phyloP scores from a whole-genome alignment of 1,139 yeast genomes.

The Blastobotrys illinoisensis region DNA sequence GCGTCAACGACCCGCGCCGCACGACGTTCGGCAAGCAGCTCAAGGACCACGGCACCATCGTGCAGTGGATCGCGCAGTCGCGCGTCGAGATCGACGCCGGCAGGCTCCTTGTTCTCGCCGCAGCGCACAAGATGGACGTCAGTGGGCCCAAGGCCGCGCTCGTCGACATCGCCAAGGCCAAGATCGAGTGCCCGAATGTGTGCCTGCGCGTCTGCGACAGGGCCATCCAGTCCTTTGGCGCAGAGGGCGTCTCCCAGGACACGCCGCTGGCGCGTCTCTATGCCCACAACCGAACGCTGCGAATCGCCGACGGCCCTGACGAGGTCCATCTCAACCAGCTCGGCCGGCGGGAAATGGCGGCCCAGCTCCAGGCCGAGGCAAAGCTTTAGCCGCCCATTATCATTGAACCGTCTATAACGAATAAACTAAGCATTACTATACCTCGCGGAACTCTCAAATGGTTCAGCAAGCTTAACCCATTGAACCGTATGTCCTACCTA shows the following conservation, averaged over 20 bases:
- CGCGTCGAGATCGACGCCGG: slow-evolving; percentile 56
- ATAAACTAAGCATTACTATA: no score
- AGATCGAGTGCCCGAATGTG: slow-evolving; percentile 60
- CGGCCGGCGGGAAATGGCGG: slow-evolving; percentile 41
- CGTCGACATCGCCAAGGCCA: slow-evolving; percentile 62
- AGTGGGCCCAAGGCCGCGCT: slow-evolving; percentile 53
- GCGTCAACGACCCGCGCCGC: slow-evolving; percentile 48
- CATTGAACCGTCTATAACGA: no score
- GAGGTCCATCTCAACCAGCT: slow-evolving; percentile 64
- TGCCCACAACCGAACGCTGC: slow-evolving; percentile 52
- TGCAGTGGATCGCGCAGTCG: slow-evolving; percentile 49
- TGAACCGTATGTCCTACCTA: no score
- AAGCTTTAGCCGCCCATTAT: neutral
- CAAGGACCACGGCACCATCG: slow-evolving; percentile 49
- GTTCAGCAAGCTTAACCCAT: no score
- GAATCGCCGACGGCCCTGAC: slow-evolving; percentile 75
- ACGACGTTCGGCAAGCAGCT: slow-evolving; percentile 54
- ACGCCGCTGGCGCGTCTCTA: slow-evolving; percentile 55
- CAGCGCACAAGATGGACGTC: slow-evolving; percentile 60
- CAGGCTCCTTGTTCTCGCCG: slow-evolving; percentile 54
- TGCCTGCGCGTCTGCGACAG: slow-evolving; percentile 53
- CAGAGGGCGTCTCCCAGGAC: slow-evolving; percentile 62
- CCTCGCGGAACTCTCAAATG: no score
- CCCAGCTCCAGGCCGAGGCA: slow-evolving; percentile 6
- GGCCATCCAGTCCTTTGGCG: slow-evolving; percentile 66